Conservation (phyloP, 1,284 basidiomycete genomes). For the Malassezia caprae region DNA sequence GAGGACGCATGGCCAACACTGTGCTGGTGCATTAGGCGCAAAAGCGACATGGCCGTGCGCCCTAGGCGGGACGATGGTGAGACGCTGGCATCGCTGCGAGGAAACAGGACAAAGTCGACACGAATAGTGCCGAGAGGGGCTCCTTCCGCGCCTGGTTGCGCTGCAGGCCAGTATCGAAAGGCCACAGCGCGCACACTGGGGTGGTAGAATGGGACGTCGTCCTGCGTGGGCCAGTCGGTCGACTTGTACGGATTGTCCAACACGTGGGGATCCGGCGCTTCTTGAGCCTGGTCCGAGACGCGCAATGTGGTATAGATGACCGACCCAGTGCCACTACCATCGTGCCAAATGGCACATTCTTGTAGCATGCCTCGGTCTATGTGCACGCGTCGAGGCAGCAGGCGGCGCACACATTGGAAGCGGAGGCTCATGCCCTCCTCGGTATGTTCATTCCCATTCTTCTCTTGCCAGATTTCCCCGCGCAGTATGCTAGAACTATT, state of each 20-base stretch:
- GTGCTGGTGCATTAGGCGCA: constrained; percentile 73
- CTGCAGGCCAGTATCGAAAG: constrained; percentile 22
- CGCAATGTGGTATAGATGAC: constrained; percentile 19
- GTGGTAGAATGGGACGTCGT: constrained; percentile 41
- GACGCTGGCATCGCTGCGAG: not conserved
- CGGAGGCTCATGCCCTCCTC: not conserved
- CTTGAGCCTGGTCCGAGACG: constrained; percentile 1
- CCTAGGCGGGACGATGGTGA: constrained; percentile 56
- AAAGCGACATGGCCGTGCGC: constrained; percentile 66
- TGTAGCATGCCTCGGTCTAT: constrained; percentile 18
- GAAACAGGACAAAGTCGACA: constrained; percentile 17
- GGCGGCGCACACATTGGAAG: constrained; percentile 10
- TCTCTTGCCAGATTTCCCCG: constrained; percentile 29
- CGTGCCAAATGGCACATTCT: constrained; percentile 8
- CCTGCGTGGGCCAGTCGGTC: not conserved
- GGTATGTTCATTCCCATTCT: not conserved
- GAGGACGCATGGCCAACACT: constrained; percentile 68
- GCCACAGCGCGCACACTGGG: constrained; percentile 37
- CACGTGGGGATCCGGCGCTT: not conserved
- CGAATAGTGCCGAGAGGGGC: constrained; percentile 1
- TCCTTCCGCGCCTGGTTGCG: not conserved
- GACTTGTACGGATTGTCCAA: not conserved
- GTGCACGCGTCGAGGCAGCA: not conserved
- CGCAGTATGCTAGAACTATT: constrained; percentile 38
- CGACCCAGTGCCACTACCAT: not conserved